phyloP scores from a whole-genome alignment of 768 basidiomycete genomes.

The Arthromyces matolae region DNA sequence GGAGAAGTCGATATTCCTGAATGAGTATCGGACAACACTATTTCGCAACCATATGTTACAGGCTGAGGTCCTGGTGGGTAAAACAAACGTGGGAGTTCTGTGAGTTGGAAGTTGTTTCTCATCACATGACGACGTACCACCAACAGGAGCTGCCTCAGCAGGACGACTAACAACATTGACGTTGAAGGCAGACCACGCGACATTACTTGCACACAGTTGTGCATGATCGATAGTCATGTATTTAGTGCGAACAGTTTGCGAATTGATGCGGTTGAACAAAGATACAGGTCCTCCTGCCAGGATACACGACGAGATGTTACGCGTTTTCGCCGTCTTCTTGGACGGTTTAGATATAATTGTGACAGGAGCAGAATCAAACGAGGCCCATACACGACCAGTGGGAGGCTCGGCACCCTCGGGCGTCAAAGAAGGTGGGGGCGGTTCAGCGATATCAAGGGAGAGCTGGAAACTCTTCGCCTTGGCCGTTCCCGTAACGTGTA shows the following conservation, averaged over 20 bases:
- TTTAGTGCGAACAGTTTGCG: slow-evolving; percentile 94
- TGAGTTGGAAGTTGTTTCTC: slow-evolving; percentile 34
- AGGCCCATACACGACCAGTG: slow-evolving; percentile 78
- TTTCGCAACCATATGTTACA: slow-evolving; percentile 89
- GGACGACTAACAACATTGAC: slow-evolving; percentile 83
- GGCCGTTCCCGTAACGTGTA: slow-evolving; percentile 84
- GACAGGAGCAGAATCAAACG: slow-evolving; percentile 89
- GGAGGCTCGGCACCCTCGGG: slow-evolving; percentile 43
- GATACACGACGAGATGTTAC: slow-evolving; percentile 88
- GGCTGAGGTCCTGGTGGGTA: slow-evolving; percentile 65
- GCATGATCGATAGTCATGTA: slow-evolving; percentile 92
- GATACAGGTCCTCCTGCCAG: slow-evolving; percentile 86
- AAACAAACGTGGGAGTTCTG: slow-evolving; percentile 33
- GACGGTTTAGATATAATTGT: slow-evolving; percentile 96
- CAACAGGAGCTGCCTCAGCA: slow-evolving; percentile 58
- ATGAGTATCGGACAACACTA: slow-evolving; percentile 78
- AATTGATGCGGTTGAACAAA: slow-evolving; percentile 94
- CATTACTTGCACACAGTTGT: slow-evolving; percentile 83
- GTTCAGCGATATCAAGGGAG: slow-evolving; percentile 80
- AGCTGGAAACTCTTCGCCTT: slow-evolving; percentile 90
- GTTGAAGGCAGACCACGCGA: slow-evolving; percentile 92
- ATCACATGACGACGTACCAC: slow-evolving; percentile 65
- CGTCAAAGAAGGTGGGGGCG: slow-evolving; percentile 48
- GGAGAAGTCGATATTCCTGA: slow-evolving; percentile 86
- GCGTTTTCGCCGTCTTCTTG: slow-evolving; percentile 94